Evolutionary conservation across 1,284 basidiomycete species (phyloP).

Genomic region (Cryptococcus amylolentus): DNA sequence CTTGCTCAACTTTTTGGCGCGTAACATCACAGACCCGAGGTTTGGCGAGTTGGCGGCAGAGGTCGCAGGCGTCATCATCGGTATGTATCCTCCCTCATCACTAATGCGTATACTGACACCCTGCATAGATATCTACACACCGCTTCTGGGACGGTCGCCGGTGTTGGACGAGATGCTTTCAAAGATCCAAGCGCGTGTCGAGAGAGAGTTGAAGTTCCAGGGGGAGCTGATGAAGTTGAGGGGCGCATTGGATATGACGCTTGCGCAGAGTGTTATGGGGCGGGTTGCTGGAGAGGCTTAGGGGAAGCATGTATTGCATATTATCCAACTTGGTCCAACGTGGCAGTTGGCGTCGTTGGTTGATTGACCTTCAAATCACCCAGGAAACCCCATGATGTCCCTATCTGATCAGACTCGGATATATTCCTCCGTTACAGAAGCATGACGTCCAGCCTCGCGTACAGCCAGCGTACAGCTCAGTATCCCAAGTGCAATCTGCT

Average conservation of each 20-base stretch:
- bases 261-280: constrained; percentile 54
- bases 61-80: constrained; percentile 75
- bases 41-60: constrained; percentile 87
- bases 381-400: too few species aligned
- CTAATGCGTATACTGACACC: not conserved
- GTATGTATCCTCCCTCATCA: constrained; percentile 54
- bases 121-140: constrained; percentile 76
- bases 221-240: constrained; percentile 76
- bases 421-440: too few species aligned
- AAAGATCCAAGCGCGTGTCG: constrained; percentile 75
- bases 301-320: not conserved
- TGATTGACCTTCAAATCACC: too few species aligned
- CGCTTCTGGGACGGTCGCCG: constrained; percentile 88
- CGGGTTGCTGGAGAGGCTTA: constrained; percentile 12
- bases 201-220: constrained; percentile 86
- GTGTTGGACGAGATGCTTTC: constrained; percentile 84
- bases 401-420: too few species aligned
- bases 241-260: constrained; percentile 90
- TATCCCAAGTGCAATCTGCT: too few species aligned
- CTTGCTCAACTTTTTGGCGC: constrained; percentile 75
- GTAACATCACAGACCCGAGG: constrained; percentile 82
- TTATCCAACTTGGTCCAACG: too few species aligned
- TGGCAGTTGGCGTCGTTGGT: too few species aligned
- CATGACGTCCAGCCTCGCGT: too few species aligned
- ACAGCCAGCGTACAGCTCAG: too few species aligned